These are phyloP conservation scores for Ophidiomyces ophidiicola DNA, from an alignment of 2,329 filamentous ascomycete species.

Conservation along the genomic window DNA sequence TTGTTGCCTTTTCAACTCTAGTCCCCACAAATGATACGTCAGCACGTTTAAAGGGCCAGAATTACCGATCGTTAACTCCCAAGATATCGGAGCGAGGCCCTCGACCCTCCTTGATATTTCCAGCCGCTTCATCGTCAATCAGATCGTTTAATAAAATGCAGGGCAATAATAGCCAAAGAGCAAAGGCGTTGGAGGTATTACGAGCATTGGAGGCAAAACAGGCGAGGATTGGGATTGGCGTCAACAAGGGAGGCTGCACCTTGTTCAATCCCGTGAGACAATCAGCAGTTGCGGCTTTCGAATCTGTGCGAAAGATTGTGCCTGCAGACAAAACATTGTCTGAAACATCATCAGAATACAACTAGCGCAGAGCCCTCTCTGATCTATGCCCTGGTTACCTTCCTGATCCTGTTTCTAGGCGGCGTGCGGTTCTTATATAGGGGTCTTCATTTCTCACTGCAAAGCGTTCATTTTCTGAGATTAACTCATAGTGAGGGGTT, in stretches of 20 bases:
- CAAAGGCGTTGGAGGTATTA: slow-evolving; percentile 36
- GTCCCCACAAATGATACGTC: slow-evolving; percentile 8
- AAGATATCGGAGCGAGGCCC: slow-evolving; percentile 14
- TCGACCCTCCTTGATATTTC: slow-evolving; percentile 29
- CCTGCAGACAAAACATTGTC: slow-evolving; percentile 12
- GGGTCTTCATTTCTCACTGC: no score
- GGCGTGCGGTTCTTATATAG: no score
- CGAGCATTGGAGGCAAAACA: slow-evolving; percentile 40
- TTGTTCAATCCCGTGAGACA: slow-evolving; percentile 43
- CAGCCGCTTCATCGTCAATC: slow-evolving; percentile 26
- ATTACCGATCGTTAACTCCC: slow-evolving; percentile 17
- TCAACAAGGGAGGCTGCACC: slow-evolving; percentile 42
- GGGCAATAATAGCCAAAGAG: slow-evolving; percentile 31
- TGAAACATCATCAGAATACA: no score
- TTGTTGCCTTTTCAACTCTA: slow-evolving; percentile 12
- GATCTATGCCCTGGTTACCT: no score
- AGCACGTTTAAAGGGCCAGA: slow-evolving; percentile 15
- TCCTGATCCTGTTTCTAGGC: no score
- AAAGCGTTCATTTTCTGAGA: no score
- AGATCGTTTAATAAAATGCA: slow-evolving; percentile 34
- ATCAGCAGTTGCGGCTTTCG: slow-evolving; percentile 39
- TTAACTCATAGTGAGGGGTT: no score
- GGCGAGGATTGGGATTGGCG: slow-evolving; percentile 39
- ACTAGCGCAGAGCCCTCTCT: no score
- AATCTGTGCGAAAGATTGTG: slow-evolving; percentile 34